Evolutionary conservation across 495 filamentous ascomycete genomes (phyloP).

Genomic region (Parathielavia appendiculata): DNA sequence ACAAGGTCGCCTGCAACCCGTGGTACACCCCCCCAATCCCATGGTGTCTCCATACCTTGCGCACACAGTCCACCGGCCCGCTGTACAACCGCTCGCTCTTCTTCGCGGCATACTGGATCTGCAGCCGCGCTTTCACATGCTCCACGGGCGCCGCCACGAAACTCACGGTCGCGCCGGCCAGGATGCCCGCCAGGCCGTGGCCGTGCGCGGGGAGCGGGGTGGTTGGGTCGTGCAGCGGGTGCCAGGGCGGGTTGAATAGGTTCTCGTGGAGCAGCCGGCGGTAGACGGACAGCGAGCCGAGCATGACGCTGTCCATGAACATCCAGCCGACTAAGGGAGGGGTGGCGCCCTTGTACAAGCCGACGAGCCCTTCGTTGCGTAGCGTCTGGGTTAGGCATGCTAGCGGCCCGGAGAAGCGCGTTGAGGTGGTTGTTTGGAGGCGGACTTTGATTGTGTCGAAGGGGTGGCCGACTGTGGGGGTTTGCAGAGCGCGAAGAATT

Average conservation of each 20-base stretch:
- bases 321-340: conserved; percentile 95
- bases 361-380: conserved; percentile 69
- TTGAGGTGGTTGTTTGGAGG: conserved; percentile 74
- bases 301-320: conserved; percentile 96
- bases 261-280: conserved; percentile 72
- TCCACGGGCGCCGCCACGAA: conserved; percentile 93
- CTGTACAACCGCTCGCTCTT: conserved; percentile 72
- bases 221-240: conserved; percentile 25
- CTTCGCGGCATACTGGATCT: conserved; percentile 79
- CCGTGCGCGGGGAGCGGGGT: conserved; percentile 65
- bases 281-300: conserved; percentile 86
- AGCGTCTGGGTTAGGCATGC: conserved; percentile 79
- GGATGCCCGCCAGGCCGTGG: conserved; percentile 78
- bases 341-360: conserved; percentile 85
- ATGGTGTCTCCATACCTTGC: conserved; percentile 61
- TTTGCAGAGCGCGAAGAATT: not conserved
- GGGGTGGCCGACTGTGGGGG: conserved; percentile 45
- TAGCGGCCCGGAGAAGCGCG: conserved; percentile 79
- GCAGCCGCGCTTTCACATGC: conserved; percentile 89
- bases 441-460: conserved; percentile 98
- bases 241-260: conserved; percentile 60
- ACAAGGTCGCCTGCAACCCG: conserved; percentile 73
- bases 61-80: conserved; percentile 77
- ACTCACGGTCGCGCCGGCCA: conserved; percentile 84
- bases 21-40: conserved; percentile 78